Base-by-base conservation (phyloP, 306 rosid species). In the Malus sieversii region DNA sequence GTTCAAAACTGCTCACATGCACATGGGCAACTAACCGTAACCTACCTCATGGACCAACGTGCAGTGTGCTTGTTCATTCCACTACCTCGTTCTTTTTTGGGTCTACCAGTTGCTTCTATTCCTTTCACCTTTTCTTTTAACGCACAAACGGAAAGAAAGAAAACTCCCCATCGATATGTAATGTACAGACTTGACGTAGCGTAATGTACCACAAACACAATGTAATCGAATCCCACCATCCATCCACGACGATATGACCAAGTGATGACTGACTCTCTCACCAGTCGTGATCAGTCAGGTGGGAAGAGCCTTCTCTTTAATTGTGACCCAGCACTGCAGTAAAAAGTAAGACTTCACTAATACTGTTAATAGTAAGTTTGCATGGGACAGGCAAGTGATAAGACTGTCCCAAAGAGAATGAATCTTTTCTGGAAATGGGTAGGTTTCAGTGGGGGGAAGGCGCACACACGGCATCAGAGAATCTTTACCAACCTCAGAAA, bases 381-480 rank as follows among this genome's bases (percentile, higher is more conserved):
- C 20, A 48, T 48, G 20, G 58, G 40, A 52, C 59, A 44, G 15
- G 42, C 2, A 48, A 48, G 12, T 57, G 61, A 22, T 20, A 22
- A 15, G 19, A 33, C 9, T 15, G 45, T 67, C 60, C 55, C 15
- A 30, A 60, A 61, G 83, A 73, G 82, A 73, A 72, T 66, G 69
- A 30, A 44, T 65, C 19, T 65, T 40, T 62, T 23, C 61, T 27
- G 53, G 66, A 64, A 63, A 60, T 66, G 70, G 70, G 23, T 53
- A 48, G 14, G 48, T 57, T 60, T 20, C 32, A 29, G 38, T 69
- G 76, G 19, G 22, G 14, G 61, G 38, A 7, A 10, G 6, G 33
- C 40, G 33, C 40, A 19, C 58, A 63, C 77, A 84, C 82, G 75
- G 58, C 62, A 57, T 72, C 84, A 73, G 77, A 84, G 84, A 80